Conservation (phyloP, 2,329 filamentous ascomycete genomes). For the Metarhizium anisopliae region DNA sequence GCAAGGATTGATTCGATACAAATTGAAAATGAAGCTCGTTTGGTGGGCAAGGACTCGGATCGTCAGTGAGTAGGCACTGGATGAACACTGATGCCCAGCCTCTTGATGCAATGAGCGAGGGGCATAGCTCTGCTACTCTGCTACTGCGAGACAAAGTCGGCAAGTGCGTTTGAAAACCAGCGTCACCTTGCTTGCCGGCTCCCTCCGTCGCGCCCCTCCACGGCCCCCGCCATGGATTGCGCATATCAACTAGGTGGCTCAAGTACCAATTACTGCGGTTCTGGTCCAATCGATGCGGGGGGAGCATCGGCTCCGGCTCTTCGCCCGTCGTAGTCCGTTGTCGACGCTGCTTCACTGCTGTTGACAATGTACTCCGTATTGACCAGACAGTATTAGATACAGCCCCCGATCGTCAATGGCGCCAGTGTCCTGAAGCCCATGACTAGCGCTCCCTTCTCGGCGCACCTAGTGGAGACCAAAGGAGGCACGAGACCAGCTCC, state of each 20-base stretch:
- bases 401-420: neutral
- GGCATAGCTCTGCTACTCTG: neutral
- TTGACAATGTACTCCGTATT: too few relatives aligned
- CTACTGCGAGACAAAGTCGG: neutral
- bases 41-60: too few relatives aligned
- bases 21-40: neutral
- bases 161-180: neutral
- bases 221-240: neutral
- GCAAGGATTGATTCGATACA: neutral
- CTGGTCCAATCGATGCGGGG: neutral
- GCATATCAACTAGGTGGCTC: too few relatives aligned
- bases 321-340: conserved; percentile 2
- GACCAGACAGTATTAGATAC: too few relatives aligned
- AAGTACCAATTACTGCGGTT: too few relatives aligned
- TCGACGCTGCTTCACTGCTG: neutral
- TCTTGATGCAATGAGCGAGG: too few relatives aligned
- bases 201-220: neutral
- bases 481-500: conserved; percentile 5
- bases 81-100: too few relatives aligned
- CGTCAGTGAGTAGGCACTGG: neutral
- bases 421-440: neutral
- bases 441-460: neutral
- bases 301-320: conserved; percentile 1
- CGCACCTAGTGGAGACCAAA: conserved; percentile 2
- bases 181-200: neutral